A percentile compares a stretch with the other conserved stretches of the same genome.
Evolutionary conservation across 306 rosid genomes (phyloP).

Genomic region (Cucumis hystrix): DNA sequence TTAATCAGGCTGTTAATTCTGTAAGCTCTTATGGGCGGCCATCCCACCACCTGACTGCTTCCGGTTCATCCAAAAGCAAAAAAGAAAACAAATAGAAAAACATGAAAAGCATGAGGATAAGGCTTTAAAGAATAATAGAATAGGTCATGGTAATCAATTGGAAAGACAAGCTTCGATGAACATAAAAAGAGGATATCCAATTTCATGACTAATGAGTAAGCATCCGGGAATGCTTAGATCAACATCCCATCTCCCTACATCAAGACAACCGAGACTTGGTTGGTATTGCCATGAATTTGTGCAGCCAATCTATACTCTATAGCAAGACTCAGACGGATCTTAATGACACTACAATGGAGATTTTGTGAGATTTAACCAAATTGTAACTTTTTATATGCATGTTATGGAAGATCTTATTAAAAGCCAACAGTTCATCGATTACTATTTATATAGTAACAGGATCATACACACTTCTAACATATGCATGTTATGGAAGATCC

Average conservation of each 20-base stretch:
- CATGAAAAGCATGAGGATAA: background rate
- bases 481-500: background rate
- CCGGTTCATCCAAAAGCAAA: background rate
- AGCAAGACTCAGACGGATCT: background rate
- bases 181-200: background rate
- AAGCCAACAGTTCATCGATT: background rate
- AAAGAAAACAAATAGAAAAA: background rate
- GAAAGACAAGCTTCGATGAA: background rate
- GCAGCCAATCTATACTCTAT: background rate
- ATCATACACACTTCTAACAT: background rate
- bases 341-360: background rate
- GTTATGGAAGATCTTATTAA: background rate
- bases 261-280: background rate
- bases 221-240: background rate
- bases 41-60: constrained; percentile 66
- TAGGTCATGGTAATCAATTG: background rate
- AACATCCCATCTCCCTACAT: background rate
- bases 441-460: background rate
- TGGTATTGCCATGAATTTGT: background rate
- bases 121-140: background rate
- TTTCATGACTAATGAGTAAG: background rate
- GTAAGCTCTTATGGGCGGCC: constrained; percentile 60
- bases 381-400: background rate
- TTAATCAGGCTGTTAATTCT: constrained; percentile 52
- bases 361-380: background rate